phyloP scores from a whole-genome alignment of 768 basidiomycete genomes.

The Gymnopilus dilepis region DNA sequence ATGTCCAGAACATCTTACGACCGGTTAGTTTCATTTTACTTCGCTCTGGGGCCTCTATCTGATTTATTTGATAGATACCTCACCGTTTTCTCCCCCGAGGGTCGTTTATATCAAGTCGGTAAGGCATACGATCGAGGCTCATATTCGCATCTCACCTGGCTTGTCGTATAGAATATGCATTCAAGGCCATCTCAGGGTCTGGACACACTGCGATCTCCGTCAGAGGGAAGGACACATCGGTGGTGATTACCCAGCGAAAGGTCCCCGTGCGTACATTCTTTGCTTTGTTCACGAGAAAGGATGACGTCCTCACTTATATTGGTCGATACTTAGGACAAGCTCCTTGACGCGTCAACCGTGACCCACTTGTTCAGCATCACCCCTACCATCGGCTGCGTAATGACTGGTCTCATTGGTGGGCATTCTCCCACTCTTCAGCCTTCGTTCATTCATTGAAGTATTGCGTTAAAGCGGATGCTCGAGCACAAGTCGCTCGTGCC shows the following conservation, averaged over 20 bases:
- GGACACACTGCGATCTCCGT: slow-evolving; percentile 94
- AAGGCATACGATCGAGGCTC: slow-evolving; percentile 31
- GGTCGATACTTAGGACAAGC: slow-evolving; percentile 76
- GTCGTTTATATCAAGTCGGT: slow-evolving; percentile 99
- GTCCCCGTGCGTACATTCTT: slow-evolving; percentile 74
- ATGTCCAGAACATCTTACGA: slow-evolving; percentile 98
- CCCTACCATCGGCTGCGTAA: slow-evolving; percentile 94
- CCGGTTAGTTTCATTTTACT: slow-evolving; percentile 49
- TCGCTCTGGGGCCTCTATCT: neutral
- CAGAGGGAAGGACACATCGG: slow-evolving; percentile 91
- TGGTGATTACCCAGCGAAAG: slow-evolving; percentile 98
- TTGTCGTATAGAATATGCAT: slow-evolving; percentile 84
- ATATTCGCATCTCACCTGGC: slow-evolving; percentile 20
- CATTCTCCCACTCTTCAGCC: neutral
- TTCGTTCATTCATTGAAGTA: neutral
- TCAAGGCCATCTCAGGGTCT: slow-evolving; percentile 98
- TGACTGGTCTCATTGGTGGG: slow-evolving; percentile 95
- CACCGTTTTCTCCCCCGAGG: slow-evolving; percentile 97
- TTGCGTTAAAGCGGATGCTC: slow-evolving; percentile 79
- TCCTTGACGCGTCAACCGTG: slow-evolving; percentile 91
- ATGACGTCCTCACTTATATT: slow-evolving; percentile 23
- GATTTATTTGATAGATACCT: slow-evolving; percentile 69
- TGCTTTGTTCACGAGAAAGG: neutral
- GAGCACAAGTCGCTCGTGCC: slow-evolving; percentile 86
- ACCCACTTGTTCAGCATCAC: slow-evolving; percentile 97